Evolutionary conservation across 1,284 basidiomycete species (phyloP), one percentile per base, ranked within the genome.

Genomic region (Tetrapyrgos nigripes): DNA sequence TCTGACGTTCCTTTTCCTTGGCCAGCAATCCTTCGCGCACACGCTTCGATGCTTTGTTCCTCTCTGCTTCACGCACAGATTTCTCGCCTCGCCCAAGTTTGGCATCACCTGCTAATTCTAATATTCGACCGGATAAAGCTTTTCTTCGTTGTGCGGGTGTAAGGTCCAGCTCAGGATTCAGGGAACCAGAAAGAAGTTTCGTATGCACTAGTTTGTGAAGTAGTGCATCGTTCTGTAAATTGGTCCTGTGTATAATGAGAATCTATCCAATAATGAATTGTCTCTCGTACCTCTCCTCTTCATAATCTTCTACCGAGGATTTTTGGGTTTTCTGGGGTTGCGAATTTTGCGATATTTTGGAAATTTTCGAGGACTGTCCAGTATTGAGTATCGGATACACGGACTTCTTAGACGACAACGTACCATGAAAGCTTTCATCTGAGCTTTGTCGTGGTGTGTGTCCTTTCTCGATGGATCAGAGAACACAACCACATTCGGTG

Each of bases 181-280:
- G 70, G 9, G 89, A 90, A 6, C 88, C 89, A 13, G 91, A 89
- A 3, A 93, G 76, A 4, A 93, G 74, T 65, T 87, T 82, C 0
- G 91, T 93, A 68, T 93, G 92, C 9, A 93, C 82, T 10, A 93
- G 78, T 51, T 84, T 86, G 70, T 92, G 89, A 5, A 93, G 79
- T 26, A 89, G 72, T 1, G 84, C 86, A 66, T 93, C 91, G 55
- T 93, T 93, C 64, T 90, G 85, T 13, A 77, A 70, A 69, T 92
- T 91, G 19, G 87, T 83, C 48, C 92, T 92, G 55, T 29, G 4
- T 27, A 24, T 50, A 21, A 52, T 62, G 37, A 55, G 51, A 49
- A n/a, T 33, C 47, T 21, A 3, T 33, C 26, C 19, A 57, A 37
- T 49, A 52, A 29, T 31, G 31, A 43, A 31, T 23, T 31, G 29